Base-by-base conservation (phyloP, 2,329 filamentous ascomycete species). In the Corynespora cassiicola region DNA sequence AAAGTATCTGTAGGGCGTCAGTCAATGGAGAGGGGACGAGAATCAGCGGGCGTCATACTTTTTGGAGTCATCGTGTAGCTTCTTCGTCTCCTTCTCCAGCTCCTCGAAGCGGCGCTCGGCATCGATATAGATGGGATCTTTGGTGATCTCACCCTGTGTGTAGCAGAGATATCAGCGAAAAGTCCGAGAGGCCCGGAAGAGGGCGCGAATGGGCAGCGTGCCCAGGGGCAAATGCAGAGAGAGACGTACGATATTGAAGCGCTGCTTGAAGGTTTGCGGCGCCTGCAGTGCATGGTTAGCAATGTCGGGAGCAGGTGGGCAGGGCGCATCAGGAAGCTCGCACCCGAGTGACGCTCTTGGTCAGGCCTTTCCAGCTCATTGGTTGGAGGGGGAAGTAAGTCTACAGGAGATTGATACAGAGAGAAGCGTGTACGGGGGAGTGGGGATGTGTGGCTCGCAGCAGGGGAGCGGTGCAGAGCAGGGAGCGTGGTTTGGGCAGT, bases 351-450 rank as follows among this genome's bases (percentile, higher is more conserved):
- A 96, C 77, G 76, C 87, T 87, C 79, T 96, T 97, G 69, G 87
- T 85, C 64, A 99, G 89, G 63, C 94, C 94, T 74, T 94, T 95
- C 80, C 96, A 91, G 82, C 91, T 96, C 94, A 99, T 97, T 66
- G 57, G 68, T 39, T 36, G 46, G 34, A 34, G 31, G 24, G 26
- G 21, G 12, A 17, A 21, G 36, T 38, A 23, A 32, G 24, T 21
- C 10, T 43, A 38, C 16, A 35, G 20, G 36, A 23, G 31, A 46
- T 39, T 19, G 45, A 38, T 36, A 42, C 18, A 35, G 32, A 35
- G 19, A 20, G 35, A 39, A 36, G 28, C 19, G 19, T 23, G n/a
- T n/a, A n/a, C n/a, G n/a, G 32, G 30, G 39, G 31, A 37, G 40
- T 21, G 27, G 27, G 21, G 38, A 14, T 38, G 26, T 23, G 29